phyloP scores from a whole-genome alignment of 2,329 filamentous ascomycete genomes.

The Fusarium buxicola region DNA sequence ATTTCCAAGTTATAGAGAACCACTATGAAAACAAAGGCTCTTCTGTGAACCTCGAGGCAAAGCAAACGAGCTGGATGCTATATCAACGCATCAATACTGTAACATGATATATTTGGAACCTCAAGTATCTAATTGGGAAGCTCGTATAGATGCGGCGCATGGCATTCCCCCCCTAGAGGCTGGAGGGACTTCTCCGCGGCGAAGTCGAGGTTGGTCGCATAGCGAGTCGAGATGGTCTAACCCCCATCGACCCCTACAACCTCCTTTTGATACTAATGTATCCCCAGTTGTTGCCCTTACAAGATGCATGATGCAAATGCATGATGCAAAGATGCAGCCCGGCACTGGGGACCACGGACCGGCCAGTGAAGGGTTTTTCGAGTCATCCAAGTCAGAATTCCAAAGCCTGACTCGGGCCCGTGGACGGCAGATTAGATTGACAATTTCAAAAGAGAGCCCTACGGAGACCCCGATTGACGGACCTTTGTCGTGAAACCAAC shows the following conservation, averaged over 20 bases:
- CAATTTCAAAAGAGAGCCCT: no score
- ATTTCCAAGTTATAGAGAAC: neutral
- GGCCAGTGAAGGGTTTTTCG: no score
- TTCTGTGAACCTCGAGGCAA: neutral
- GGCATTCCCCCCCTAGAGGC: neutral
- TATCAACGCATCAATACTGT: no score
- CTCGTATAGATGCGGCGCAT: neutral
- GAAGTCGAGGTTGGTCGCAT: neutral
- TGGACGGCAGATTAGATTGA: no score
- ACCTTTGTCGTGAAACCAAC: slow-evolving; percentile 8
- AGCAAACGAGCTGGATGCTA: neutral
- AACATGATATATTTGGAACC: no score
- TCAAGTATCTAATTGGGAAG: neutral
- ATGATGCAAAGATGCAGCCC: no score
- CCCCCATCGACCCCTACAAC: no score
- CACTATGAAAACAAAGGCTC: neutral
- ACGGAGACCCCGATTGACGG: neutral
- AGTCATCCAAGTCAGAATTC: no score
- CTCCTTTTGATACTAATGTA: no score
- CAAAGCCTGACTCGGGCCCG: slow-evolving; percentile 1
- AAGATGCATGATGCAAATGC: no score
- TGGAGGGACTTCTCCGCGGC: neutral
- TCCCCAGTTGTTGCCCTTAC: no score
- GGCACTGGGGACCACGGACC: no score
- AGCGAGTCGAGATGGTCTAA: neutral